These are phyloP conservation scores for Kodamaea kakaduensis DNA, from an alignment of 805 yeast genomes.

Conservation along the genomic window DNA sequence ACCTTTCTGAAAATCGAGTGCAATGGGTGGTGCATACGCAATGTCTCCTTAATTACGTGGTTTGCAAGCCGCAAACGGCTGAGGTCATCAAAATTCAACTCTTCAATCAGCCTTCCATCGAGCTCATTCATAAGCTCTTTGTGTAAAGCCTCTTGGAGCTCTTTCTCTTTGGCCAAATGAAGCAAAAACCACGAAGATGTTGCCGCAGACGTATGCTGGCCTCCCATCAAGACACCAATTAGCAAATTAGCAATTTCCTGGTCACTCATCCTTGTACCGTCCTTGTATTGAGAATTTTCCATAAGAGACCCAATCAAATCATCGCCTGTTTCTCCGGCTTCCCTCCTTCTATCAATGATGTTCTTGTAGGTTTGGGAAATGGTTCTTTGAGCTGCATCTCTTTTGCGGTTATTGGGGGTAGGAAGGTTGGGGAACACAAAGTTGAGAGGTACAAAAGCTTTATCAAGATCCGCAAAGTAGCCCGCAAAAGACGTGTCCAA, in stretches of 20 bases:
- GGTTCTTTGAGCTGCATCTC: slow-evolving; percentile 82
- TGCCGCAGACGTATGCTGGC: slow-evolving; percentile 95
- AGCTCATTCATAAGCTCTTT: slow-evolving; percentile 67
- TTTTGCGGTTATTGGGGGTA: slow-evolving; percentile 69
- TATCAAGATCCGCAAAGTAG: slow-evolving; percentile 85
- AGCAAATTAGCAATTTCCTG: slow-evolving; percentile 87
- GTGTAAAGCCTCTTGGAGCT: slow-evolving; percentile 74
- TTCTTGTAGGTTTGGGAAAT: slow-evolving; percentile 78
- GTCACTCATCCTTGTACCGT: slow-evolving; percentile 91
- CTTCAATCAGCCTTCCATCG: slow-evolving; percentile 42
- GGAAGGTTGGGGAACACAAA: slow-evolving; percentile 94
- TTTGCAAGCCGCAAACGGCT: slow-evolving; percentile 77
- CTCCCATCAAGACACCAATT: slow-evolving; percentile 97
- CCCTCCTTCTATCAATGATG: slow-evolving; percentile 62
- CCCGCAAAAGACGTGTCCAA: slow-evolving; percentile 80
- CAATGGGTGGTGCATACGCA: slow-evolving; percentile 92
- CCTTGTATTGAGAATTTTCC: slow-evolving; percentile 80
- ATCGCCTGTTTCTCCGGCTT: slow-evolving; percentile 44
- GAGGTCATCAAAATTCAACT: slow-evolving; percentile 74
- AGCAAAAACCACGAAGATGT: slow-evolving; percentile 93
- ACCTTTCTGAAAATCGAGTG: slow-evolving; percentile 95
- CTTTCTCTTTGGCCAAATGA: slow-evolving; percentile 83
- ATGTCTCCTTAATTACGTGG: slow-evolving; percentile 83
- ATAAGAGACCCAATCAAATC: slow-evolving; percentile 86
- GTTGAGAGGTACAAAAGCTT: slow-evolving; percentile 93